phyloP scores from a whole-genome alignment of 768 basidiomycete genomes.

The button mushroom (Agaricus bisporus) region DNA sequence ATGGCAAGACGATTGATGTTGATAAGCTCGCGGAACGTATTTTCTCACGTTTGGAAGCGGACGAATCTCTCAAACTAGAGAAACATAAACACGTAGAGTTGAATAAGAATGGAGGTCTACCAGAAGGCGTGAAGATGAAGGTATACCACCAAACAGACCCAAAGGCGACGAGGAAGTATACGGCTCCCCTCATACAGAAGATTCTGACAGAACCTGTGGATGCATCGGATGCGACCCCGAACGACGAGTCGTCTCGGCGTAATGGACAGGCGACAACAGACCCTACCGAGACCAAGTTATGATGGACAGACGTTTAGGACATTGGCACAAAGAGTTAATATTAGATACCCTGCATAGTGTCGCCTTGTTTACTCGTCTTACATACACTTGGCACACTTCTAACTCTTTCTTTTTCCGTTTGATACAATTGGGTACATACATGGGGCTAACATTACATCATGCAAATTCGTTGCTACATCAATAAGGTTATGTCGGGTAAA shows the following conservation, averaged over 20 bases:
- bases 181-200: conserved; percentile 58
- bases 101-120: conserved; percentile 19
- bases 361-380: no score
- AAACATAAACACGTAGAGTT: conserved; percentile 38
- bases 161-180: conserved; percentile 55
- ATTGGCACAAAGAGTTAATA: no score
- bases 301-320: no score
- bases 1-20: conserved; percentile 20
- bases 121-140: conserved; percentile 31
- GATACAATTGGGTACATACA: not conserved
- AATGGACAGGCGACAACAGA: not conserved
- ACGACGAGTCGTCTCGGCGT: not conserved
- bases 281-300: not conserved
- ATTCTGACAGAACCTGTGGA: conserved; percentile 40
- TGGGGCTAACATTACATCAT: no score
- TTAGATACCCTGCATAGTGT: no score
- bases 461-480: no score
- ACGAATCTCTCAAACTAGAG: conserved; percentile 44
- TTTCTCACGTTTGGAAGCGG: conserved; percentile 55
- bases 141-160: conserved; percentile 66
- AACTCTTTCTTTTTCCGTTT: not conserved
- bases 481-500: no score
- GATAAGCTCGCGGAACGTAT: conserved; percentile 41
- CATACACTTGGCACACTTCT: not conserved
- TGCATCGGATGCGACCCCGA: not conserved